Evolutionary conservation across 169 alveolate genomes (phyloP), one percentile per base, ranked within the genome.

Genomic region (Cryptosporidium ryanae): DNA sequence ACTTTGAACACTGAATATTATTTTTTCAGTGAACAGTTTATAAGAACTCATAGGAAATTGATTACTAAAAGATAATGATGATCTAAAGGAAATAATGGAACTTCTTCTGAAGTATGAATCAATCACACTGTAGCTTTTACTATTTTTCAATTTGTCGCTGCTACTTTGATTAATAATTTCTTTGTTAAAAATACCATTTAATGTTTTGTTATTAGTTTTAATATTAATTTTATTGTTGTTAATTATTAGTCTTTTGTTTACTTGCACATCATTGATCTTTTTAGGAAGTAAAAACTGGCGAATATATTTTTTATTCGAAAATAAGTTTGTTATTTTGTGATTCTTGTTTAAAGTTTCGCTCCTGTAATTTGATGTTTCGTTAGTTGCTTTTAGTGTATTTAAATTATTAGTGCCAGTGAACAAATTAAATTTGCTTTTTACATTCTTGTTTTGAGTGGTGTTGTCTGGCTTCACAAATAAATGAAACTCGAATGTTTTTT

Each of bases 1-100:
- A 13, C 32, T 65, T 54, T 68, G 66, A 21, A 68, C 55, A 46
- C 61, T 50, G 34, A 68, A 68, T 8, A 32, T 32, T 5, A 68
- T 50, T 32, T 68, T 68, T 68, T 68, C 83, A 34, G 83, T 44
- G 17, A 66, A 66, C 7, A 44, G 82, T 66, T 66, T 66, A 23
- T 59, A 21, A 1, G 82, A 46, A 25, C 82, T 66, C 18, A 66
- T 17, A 13, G 48, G 63, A 27, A 66, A 66, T 44, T 43, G 59
- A 34, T 46, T 25, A 48, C 21, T 46, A 2, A 13, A 43, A 12
- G 82, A 66, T 65, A 63, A 43, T 23, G 64, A 66, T 15, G 64
- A 21, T 6, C 25, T 10, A 7, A 43, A 66, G 38, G 82, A 66
- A 8, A 66, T 15, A 23, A 54, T 21, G 15, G 82, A 66, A 6